Conservation (phyloP, 2,329 filamentous ascomycete species). For the Taxawa tesnikishii region DNA sequence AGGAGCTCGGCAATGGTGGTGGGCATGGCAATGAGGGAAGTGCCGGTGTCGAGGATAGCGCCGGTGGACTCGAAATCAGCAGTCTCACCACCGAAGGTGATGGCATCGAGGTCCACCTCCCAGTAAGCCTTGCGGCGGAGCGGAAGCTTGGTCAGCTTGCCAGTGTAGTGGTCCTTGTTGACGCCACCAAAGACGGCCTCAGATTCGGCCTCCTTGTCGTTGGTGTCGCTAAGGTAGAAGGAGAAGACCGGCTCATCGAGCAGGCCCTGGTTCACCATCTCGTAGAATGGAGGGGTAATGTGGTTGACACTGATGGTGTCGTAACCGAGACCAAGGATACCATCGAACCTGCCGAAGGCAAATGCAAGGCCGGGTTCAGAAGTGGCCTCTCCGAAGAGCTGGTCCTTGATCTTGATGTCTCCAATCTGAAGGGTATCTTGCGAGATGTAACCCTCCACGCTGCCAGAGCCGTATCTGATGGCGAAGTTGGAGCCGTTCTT, state of each 20-base stretch:
- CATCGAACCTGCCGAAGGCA: constrained; percentile 94
- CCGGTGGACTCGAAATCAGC: constrained; percentile 90
- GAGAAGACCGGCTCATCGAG: constrained; percentile 89
- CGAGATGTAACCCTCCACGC: constrained; percentile 86
- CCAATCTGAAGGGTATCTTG: constrained; percentile 79
- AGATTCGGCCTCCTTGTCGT: constrained; percentile 60
- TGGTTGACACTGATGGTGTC: constrained; percentile 95
- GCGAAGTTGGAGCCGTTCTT: constrained; percentile 85
- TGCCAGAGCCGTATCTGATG: constrained; percentile 92
- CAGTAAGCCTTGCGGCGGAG: constrained; percentile 98
- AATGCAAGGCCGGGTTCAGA: constrained; percentile 93
- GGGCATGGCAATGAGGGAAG: constrained; percentile 91
- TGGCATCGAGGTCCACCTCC: constrained; percentile 93
- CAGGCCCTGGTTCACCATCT: constrained; percentile 79
- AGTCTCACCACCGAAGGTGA: constrained; percentile 73
- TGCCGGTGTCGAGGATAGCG: constrained; percentile 95
- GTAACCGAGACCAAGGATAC: constrained; percentile 88
- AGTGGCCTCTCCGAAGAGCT: constrained; percentile 94
- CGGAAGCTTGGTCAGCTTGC: constrained; percentile 85
- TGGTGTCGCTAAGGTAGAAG: constrained; percentile 80
- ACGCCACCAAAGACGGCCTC: constrained; percentile 85
- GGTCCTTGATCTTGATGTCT: constrained; percentile 74
- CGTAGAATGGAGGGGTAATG: constrained; percentile 93
- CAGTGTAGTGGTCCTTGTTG: constrained; percentile 67
- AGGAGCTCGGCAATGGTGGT: constrained; percentile 84